A percentile compares a stretch with the other conserved stretches of the same genome.
These are phyloP conservation scores for Parasarocladium wereldwijsianum DNA, from an alignment of 2,329 filamentous ascomycete genomes.

Conservation along the genomic window DNA sequence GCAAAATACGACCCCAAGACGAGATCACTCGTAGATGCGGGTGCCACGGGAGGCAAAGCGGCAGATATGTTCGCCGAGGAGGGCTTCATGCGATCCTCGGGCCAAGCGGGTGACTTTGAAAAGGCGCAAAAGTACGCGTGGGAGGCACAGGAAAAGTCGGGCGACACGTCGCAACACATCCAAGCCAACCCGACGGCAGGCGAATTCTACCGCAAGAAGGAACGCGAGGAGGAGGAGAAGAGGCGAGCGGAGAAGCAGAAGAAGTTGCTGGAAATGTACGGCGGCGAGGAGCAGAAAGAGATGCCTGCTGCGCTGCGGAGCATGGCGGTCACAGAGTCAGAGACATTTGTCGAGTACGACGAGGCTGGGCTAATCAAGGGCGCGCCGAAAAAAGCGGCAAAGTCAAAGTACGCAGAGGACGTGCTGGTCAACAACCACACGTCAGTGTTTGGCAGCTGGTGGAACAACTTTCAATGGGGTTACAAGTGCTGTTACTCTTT, in stretches of 20 bases:
- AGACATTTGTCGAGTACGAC: slow-evolving; percentile 88
- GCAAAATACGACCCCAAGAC: slow-evolving; percentile 98
- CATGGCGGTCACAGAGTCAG: slow-evolving; percentile 61
- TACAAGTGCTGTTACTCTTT: slow-evolving; percentile 90
- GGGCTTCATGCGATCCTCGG: slow-evolving; percentile 75
- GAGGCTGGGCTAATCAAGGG: slow-evolving; percentile 82
- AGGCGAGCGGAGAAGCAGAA: slow-evolving; percentile 55
- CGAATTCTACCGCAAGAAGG: slow-evolving; percentile 69
- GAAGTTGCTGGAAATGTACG: slow-evolving; percentile 69
- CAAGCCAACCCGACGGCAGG: slow-evolving; percentile 95
- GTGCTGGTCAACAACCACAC: slow-evolving; percentile 82
- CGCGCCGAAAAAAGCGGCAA: slow-evolving; percentile 57
- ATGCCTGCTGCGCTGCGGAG: slow-evolving; percentile 49
- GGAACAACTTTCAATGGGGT: slow-evolving; percentile 89
- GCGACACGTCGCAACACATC: slow-evolving; percentile 69
- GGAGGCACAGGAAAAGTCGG: slow-evolving; percentile 79
- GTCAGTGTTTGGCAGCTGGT: slow-evolving; percentile 94
- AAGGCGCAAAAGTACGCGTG: slow-evolving; percentile 81
- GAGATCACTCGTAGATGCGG: slow-evolving; percentile 73
- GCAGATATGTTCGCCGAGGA: slow-evolving; percentile 81
- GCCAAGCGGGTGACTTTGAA: slow-evolving; percentile 88
- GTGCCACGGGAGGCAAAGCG: slow-evolving; percentile 65
- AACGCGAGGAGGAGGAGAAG: slow-evolving; percentile 55
- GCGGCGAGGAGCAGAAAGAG: slow-evolving; percentile 42
- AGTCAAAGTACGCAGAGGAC: slow-evolving; percentile 87